phyloP scores from a whole-genome alignment of 2,329 filamentous ascomycete genomes.

The Scolecobasidium constrictum region DNA sequence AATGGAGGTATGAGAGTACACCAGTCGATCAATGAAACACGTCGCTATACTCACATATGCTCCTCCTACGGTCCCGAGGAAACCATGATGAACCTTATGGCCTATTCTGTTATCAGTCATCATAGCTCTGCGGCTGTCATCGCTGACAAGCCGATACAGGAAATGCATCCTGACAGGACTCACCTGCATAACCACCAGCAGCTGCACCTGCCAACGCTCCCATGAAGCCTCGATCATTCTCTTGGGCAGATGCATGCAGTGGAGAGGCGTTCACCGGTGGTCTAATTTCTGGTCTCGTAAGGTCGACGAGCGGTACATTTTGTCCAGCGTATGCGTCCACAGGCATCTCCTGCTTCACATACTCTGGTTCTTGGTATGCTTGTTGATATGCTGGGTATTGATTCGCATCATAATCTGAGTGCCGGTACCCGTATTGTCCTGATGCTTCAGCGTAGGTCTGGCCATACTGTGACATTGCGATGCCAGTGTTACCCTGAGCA shows the following conservation, averaged over 20 bases:
- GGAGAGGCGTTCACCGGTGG: background rate
- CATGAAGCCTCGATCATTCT: slow-evolving; percentile 9
- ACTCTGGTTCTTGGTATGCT: background rate
- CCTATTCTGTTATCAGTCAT: no score
- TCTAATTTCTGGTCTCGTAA: background rate
- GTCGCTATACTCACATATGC: no score
- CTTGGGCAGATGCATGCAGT: background rate
- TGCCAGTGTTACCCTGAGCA: background rate
- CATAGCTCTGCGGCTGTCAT: no score
- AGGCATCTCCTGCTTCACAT: slow-evolving; percentile 1
- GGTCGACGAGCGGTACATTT: background rate
- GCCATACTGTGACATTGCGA: background rate
- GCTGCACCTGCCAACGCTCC: slow-evolving; percentile 8
- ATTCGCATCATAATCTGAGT: background rate
- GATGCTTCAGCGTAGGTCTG: background rate
- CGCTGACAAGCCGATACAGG: no score
- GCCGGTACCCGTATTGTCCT: background rate
- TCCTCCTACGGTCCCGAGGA: slow-evolving; percentile 7
- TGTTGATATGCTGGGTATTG: background rate
- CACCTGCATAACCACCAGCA: slow-evolving; percentile 3
- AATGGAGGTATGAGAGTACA: no score
- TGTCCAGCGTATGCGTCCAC: background rate
- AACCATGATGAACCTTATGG: slow-evolving; percentile 9
- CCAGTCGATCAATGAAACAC: no score
- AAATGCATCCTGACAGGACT: no score